Evolutionary conservation across 805 yeast species (phyloP).

Genomic region (Danielozyma ontarioensis): DNA sequence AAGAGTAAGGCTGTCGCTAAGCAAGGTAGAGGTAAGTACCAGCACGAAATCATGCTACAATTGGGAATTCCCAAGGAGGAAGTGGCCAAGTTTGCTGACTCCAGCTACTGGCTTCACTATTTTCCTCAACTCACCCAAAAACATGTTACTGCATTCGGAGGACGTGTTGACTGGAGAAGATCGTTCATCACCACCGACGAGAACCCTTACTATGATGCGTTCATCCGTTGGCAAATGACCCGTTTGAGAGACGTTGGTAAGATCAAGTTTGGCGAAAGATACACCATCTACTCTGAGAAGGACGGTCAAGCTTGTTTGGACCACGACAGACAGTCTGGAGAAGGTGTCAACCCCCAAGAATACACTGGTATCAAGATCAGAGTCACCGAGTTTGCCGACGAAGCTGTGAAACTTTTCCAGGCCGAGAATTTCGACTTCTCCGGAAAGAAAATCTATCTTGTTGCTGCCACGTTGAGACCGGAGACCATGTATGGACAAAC

Average conservation of each 20-base stretch:
- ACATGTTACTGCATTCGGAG: conserved; percentile 80
- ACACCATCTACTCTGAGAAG: conserved; percentile 93
- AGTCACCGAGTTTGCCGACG: conserved; percentile 53
- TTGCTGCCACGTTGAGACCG: conserved; percentile 97
- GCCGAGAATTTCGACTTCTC: conserved; percentile 37
- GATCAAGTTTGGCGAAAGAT: conserved; percentile 96
- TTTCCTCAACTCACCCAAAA: conserved; percentile 87
- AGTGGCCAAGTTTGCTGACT: conserved; percentile 82
- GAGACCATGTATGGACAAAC: conserved; percentile 99
- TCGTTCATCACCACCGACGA: conserved; percentile 92
- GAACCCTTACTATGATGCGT: conserved; percentile 86
- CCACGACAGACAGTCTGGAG: conserved; percentile 96
- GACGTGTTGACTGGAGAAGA: conserved; percentile 98
- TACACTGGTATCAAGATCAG: conserved; percentile 89
- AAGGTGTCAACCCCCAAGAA: conserved; percentile 95
- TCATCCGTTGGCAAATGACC: conserved; percentile 95
- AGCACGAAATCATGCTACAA: conserved; percentile 94
- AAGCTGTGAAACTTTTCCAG: conserved; percentile 50
- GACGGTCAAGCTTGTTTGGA: conserved; percentile 99
- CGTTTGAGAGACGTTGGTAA: conserved; percentile 78
- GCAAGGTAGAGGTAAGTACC: conserved; percentile 90
- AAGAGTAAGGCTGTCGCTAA: conserved; percentile 93
- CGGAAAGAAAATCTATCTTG: conserved; percentile 67
- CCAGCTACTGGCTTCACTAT: conserved; percentile 82
- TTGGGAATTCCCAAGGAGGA: conserved; percentile 83